These are phyloP conservation scores for Diaporthe sp. DNA, from an alignment of 2,329 filamentous ascomycete genomes.

Conservation along the genomic window DNA sequence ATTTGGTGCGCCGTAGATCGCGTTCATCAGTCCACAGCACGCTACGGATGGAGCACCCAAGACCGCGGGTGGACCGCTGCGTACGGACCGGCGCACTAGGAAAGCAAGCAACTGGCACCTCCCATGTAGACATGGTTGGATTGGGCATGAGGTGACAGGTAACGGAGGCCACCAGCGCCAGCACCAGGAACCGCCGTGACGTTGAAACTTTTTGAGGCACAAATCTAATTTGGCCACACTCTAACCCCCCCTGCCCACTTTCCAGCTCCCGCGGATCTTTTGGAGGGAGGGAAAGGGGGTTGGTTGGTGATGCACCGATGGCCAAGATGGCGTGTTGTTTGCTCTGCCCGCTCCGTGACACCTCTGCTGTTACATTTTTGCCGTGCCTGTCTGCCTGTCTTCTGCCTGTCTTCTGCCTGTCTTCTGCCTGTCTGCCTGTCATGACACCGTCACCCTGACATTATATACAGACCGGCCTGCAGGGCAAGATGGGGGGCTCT, in stretches of 20 bases:
- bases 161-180: not conserved
- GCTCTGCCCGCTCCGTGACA: not conserved
- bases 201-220: conserved; percentile 30
- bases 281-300: not conserved
- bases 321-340: not conserved
- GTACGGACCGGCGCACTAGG: conserved; percentile 7
- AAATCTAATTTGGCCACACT: conserved; percentile 17
- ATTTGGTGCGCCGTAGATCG: conserved; percentile 21
- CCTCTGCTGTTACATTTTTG: not conserved
- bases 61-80: conserved; percentile 2
- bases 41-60: conserved; percentile 12
- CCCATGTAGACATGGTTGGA: conserved; percentile 19
- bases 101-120: conserved; percentile 21
- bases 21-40: conserved; percentile 6
- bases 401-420: not conserved
- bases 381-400: too few species aligned
- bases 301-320: not conserved
- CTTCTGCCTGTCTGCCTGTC: not conserved
- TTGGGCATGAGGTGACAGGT: conserved; percentile 25
- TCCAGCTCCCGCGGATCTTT: conserved; percentile 5
- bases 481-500: not conserved
- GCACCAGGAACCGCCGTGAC: conserved; percentile 28
- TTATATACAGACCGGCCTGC: not conserved
- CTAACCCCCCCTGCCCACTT: not conserved
- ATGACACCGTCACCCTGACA: not conserved